A percentile compares a stretch with the other conserved stretches of the same genome.
Evolutionary conservation across 768 basidiomycete genomes (phyloP).

Genomic region (Leccinum disarticulatum): DNA sequence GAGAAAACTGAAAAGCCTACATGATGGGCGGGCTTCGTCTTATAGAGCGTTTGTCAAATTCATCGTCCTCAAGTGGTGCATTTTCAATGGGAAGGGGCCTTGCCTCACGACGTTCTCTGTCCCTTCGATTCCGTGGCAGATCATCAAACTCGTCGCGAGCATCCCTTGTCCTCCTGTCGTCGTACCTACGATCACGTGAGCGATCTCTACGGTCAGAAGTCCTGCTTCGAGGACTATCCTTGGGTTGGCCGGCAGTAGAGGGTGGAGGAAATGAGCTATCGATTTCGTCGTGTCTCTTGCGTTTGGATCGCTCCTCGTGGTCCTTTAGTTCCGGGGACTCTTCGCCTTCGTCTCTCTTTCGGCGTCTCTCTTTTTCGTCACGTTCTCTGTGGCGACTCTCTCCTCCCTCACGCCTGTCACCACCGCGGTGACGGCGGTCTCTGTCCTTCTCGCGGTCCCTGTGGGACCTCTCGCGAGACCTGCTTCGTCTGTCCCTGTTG

Average conservation of each 20-base stretch:
- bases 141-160: conserved; percentile 67
- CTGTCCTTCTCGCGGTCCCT: conserved; percentile 33
- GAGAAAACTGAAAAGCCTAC: conserved; percentile 34
- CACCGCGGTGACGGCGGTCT: conserved; percentile 46
- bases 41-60: conserved; percentile 36
- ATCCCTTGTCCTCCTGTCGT: conserved; percentile 44
- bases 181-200: conserved; percentile 57
- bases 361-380: conserved; percentile 54
- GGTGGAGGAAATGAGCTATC: conserved; percentile 44
- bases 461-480: conserved; percentile 53
- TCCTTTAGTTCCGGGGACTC: conserved; percentile 45
- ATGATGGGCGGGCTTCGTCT: conserved; percentile 39
- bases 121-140: conserved; percentile 42
- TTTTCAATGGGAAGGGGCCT: conserved; percentile 44
- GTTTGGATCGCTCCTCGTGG: conserved; percentile 59
- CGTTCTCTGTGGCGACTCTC: conserved; percentile 55
- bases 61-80: conserved; percentile 34
- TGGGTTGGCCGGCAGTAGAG: conserved; percentile 33
- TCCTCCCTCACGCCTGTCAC: conserved; percentile 48
- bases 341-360: conserved; percentile 69
- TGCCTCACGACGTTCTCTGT: conserved; percentile 43
- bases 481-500: conserved; percentile 43
- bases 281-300: conserved; percentile 60
- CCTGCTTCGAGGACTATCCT: conserved; percentile 52
- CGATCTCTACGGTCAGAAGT: conserved; percentile 45